Base-by-base conservation (phyloP, 768 basidiomycete species). In the Tricholoma terreum region DNA sequence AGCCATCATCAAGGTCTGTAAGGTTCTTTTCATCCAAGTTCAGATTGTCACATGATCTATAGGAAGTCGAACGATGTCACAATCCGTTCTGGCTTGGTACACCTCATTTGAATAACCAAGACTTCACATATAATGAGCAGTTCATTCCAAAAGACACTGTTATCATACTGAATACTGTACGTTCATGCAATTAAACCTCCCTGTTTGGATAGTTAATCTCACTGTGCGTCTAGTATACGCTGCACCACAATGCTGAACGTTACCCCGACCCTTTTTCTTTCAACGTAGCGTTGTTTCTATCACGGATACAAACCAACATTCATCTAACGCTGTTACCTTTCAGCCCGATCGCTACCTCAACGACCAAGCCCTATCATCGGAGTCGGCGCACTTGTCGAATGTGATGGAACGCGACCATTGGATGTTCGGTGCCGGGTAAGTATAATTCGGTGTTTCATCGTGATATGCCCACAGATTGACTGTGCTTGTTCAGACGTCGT, bases 341-440 rank as follows among this genome's bases (percentile, higher is more conserved):
- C 21, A 78, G 69, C 79, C 80, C n/a, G 77, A 81, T 10, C 71
- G 80, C 2, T 81, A 75, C 63, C n/a, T 80, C 33, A 65, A 69
- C 19, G 77, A 81, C 57, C 56, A 58, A 0, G 68, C 69, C 8
- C 65, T 69, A 15, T 73, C 72, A 17, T 73, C 75, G 1, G 78
- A 80, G 54, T 80, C 78, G 2, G 76, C 77, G 14, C 77, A 78
- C 36, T 63, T 76, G 21, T 45, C 71, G 1, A 69, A 81, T 57
- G 69, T 77, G 7, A 69, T 69, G 59, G 69, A 81, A 52, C 74
- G 80, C 35, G 80, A 81, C 58, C 77, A 81, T 55, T 81, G 80
- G 80, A 73, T 73, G 64, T 81, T 79, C 52, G 80, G 80, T 15
- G 78, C 67, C 1, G 80, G 79, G 79, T 81, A 61, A 33, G 59